Evolutionary conservation across 768 basidiomycete species (phyloP), one percentile per base, ranked within the genome.

Genomic region (Mycena latifolia): DNA sequence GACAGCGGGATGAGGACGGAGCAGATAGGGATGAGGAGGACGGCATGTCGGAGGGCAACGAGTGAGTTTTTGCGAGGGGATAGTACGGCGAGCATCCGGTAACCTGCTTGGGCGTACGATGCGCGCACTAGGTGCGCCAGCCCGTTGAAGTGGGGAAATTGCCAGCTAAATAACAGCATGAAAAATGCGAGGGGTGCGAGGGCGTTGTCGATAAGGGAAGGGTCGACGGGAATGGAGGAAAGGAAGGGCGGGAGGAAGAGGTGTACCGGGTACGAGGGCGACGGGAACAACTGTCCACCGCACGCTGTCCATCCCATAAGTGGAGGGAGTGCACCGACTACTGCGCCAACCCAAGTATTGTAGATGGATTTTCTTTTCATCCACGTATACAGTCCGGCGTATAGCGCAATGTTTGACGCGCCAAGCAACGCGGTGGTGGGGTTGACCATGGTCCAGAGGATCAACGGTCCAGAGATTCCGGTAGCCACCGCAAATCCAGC

Each of bases 241-340:
- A 92, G 77, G 75, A 89, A 87, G 1, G 88, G 77, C 4, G 91
- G 92, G 56, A 90, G 85, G 76, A 88, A 90, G 35, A 87, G 72
- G 27, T 85, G 78, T 52, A 89, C 65, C 0, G 92, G 88, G 70
- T 91, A 85, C 29, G 83, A 77, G 0, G 86, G 63, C n/a, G 85
- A 84, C 0, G 93, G 93, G 65, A 93, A 79, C 11, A 97, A 76
- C 18, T 85, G 81, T 24, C 93, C 94, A 1, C 96, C 96, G 63
- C 93, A 94, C 1, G 98, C 98, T 9, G 97, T 90, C 98, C 98
- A 99, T 45, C 98, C 98, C 93, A 99, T 98, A 55, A 99, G 79
- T 2, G 97, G 96, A 8, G 98, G 98, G 6, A 98, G 82, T 0
- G 84, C 96, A 33, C 98, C 98, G 4, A 99, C 97, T 24, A 99